These are phyloP conservation scores for Solanum corneliomulleri DNA, from an alignment of 257 asterid genomes.

Conservation along the genomic window DNA sequence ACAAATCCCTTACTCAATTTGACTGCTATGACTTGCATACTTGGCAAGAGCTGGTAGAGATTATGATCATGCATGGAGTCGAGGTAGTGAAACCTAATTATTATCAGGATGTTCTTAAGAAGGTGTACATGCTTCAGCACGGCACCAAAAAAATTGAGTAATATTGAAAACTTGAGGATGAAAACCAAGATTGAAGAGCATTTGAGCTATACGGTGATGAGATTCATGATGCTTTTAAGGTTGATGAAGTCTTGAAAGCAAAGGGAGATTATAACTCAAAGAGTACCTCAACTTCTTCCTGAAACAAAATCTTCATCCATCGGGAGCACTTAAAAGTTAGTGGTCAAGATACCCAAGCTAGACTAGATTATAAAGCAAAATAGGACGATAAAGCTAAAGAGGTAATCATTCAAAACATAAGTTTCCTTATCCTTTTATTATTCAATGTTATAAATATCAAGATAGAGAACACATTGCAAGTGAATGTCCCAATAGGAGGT, in stretches of 20 bases:
- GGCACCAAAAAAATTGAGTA: neutral
- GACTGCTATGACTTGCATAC: neutral
- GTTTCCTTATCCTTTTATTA: neutral
- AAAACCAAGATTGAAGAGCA: neutral
- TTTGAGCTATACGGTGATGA: neutral
- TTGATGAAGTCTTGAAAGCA: neutral
- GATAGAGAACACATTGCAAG: neutral
- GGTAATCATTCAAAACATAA: neutral
- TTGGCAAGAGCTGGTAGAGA: neutral
- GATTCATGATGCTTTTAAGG: neutral
- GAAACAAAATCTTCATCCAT: too few relatives aligned
- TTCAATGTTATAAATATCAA: neutral
- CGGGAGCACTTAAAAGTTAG: too few relatives aligned
- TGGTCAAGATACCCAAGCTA: neutral
- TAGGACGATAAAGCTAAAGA: neutral
- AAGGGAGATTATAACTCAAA: neutral
- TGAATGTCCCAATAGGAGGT: neutral
- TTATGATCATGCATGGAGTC: neutral
- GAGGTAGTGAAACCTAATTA: neutral
- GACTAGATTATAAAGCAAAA: neutral
- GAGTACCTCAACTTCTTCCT: too few relatives aligned
- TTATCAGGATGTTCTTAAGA: neutral
- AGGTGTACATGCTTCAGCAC: neutral
- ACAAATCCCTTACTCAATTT: neutral
- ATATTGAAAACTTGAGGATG: neutral